A percentile compares a stretch with the other conserved stretches of the same genome.
phyloP scores from a whole-genome alignment of 2,329 filamentous ascomycete genomes.

The Cercospora zeae-maydis region DNA sequence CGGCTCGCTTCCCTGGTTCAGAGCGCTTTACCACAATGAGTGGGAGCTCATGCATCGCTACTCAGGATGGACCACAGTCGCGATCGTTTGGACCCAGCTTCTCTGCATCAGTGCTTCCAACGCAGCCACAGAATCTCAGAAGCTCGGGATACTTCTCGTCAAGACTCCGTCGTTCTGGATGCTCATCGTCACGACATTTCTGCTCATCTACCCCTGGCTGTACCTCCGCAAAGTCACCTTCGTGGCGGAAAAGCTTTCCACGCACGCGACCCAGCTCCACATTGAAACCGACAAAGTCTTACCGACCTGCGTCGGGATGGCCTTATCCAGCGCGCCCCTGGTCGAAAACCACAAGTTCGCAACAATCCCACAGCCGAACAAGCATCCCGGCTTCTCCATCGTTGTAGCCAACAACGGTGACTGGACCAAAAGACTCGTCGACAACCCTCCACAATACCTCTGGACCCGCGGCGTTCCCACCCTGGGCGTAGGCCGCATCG shows the following conservation, averaged over 20 bases:
- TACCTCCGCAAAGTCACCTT: conserved; percentile 66
- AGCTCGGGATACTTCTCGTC: conserved; percentile 43
- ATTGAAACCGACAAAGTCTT: conserved; percentile 61
- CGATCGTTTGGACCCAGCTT: conserved; percentile 63
- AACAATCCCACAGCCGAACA: conserved; percentile 59
- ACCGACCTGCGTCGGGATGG: conserved; percentile 41
- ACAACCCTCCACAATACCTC: conserved; percentile 56
- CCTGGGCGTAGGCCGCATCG: conserved; percentile 64
- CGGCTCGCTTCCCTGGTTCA: conserved; percentile 62
- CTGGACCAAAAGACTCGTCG: conserved; percentile 66
- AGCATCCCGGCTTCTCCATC: conserved; percentile 58
- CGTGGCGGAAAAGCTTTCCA: conserved; percentile 62
- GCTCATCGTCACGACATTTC: conserved; percentile 59
- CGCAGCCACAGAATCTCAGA: conserved; percentile 12
- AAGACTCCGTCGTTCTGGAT: conserved; percentile 62
- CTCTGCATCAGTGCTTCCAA: conserved; percentile 41
- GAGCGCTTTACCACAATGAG: conserved; percentile 60
- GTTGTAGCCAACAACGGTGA: conserved; percentile 71
- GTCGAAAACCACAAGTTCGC: conserved; percentile 75
- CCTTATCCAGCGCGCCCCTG: conserved; percentile 27
- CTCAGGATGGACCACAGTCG: conserved; percentile 65
- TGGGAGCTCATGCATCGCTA: conserved; percentile 72
- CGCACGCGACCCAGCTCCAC: conserved; percentile 68
- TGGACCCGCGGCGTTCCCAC: conserved; percentile 67
- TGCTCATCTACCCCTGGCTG: conserved; percentile 70